Base-by-base conservation (phyloP, 257 asterid genomes). In the Rhazya stricta region DNA sequence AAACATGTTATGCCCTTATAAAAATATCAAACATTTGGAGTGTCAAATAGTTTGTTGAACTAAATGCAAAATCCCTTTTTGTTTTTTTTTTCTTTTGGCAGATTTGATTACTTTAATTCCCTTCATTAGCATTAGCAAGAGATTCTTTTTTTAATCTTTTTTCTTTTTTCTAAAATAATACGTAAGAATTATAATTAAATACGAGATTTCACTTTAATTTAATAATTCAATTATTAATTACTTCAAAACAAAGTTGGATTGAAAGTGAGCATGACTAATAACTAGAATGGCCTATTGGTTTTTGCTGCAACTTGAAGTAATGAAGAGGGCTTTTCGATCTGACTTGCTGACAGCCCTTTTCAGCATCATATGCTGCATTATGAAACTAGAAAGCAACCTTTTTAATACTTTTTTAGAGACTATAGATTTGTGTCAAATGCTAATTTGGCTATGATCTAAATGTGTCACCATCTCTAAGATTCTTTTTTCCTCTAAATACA, bases 391-490 rank as follows among this genome's bases (percentile, higher is more conserved):
- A 75, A 75, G 83, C 67, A 32, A 34, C 83, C 83, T 50, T 71
- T 79, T 79, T 73, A 63, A 74, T 69, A 60, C 48, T 61, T 60
- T 74, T 16, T 18, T 36, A 6, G 9, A 58, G 76, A 46, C 69
- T 69, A 60, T 37, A 71, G 12, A 54, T 23, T 71, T 32, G 66
- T n/a, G 45, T 71, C 34, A 23, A 53, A 51, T 51, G 29, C 75
- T 34, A 71, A 65, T 72, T 56, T 54, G 67, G 29, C 54, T 30
- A 72, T 56, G 54, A 37, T 53, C 25, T 34, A 72, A 53, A 21
- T 36, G 57, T 82, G 89, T 85, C 90, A 39, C 76, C 81, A 60
- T 88, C 91, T 50, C 7, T 74, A 71, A 82, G 86, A 84, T 84
- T 89, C 85, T 76, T 78, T 70, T 78, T 77, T 78, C 78, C 37